These are phyloP conservation scores for Lactarius tabidus DNA, from an alignment of 768 basidiomycete species.

Conservation along the genomic window DNA sequence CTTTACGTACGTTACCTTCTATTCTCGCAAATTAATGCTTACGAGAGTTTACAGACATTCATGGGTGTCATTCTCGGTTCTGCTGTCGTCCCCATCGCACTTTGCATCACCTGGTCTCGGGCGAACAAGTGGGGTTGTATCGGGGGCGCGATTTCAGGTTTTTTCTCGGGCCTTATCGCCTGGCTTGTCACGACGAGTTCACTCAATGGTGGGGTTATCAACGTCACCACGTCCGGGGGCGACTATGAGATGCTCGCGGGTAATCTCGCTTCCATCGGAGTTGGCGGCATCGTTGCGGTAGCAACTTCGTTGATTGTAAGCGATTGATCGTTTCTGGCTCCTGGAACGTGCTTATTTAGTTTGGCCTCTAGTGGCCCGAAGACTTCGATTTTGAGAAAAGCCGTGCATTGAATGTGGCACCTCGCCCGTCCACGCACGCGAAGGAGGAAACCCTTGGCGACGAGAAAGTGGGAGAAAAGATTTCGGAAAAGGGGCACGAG, in stretches of 20 bases:
- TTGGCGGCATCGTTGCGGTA: conserved; percentile 74
- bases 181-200: conserved; percentile 82
- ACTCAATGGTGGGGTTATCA: conserved; percentile 66
- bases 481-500: conserved; percentile 35
- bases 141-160: conserved; percentile 65
- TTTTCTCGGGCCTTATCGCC: conserved; percentile 63
- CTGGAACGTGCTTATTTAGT: background rate
- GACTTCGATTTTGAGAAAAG: conserved; percentile 79
- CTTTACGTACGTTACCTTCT: conserved; percentile 62
- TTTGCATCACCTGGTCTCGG: conserved; percentile 79
- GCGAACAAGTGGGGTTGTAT: conserved; percentile 86
- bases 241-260: conserved; percentile 81
- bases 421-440: conserved; percentile 16
- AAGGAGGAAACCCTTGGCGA: conserved; percentile 23
- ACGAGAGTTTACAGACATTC: conserved; percentile 52
- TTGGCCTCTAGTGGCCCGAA: conserved; percentile 59
- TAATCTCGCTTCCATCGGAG: conserved; percentile 79
- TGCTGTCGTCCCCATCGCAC: conserved; percentile 82
- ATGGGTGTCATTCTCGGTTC: conserved; percentile 87
- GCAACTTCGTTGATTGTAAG: conserved; percentile 60
- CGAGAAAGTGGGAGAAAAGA: conserved; percentile 36
- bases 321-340: background rate
- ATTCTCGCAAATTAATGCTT: background rate
- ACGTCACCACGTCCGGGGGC: conserved; percentile 44
- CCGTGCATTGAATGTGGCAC: conserved; percentile 64